A percentile compares a stretch with the other conserved stretches of the same genome.
phyloP scores from a whole-genome alignment of 139 green algal species.

The Picochlorum costavermella region DNA sequence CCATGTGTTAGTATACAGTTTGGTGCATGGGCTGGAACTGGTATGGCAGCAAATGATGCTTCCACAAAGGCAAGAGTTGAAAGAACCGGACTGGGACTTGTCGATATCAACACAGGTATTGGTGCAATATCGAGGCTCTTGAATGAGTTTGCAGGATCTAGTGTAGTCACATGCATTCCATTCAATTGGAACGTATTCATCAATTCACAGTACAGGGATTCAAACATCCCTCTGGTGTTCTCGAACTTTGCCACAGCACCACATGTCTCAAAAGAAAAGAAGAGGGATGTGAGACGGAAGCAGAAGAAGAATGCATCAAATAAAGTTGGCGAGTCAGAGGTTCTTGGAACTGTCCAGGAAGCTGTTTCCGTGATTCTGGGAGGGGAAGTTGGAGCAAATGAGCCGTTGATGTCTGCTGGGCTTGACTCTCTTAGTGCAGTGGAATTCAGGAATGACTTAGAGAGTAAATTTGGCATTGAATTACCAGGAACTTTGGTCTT shows the following conservation, averaged over 20 bases:
- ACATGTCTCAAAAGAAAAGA: background rate
- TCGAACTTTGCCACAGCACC: conserved; percentile 4
- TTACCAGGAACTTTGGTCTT: conserved; percentile 69
- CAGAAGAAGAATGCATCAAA: background rate
- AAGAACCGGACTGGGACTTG: conserved; percentile 53
- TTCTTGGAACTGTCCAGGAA: conserved; percentile 20
- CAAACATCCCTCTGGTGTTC: conserved; percentile 15
- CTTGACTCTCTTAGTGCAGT: conserved; percentile 67
- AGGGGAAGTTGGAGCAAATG: conserved; percentile 7
- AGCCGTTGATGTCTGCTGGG: conserved; percentile 38
- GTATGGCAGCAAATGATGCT: conserved; percentile 36
- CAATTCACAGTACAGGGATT: conserved; percentile 18
- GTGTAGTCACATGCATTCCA: conserved; percentile 24
- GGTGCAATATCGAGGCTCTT: conserved; percentile 16
- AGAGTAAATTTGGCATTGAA: conserved; percentile 42
- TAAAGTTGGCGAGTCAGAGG: background rate
- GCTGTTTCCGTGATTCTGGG: conserved; percentile 20
- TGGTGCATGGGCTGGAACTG: conserved; percentile 43
- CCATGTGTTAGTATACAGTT: conserved; percentile 33
- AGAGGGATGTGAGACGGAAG: background rate
- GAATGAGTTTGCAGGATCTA: background rate
- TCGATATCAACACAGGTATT: conserved; percentile 26
- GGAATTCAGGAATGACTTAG: conserved; percentile 68
- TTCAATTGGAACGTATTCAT: conserved; percentile 35
- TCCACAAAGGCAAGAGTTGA: conserved; percentile 40